phyloP scores from a whole-genome alignment of 805 yeast genomes.

The Ogataea trehalophila region DNA sequence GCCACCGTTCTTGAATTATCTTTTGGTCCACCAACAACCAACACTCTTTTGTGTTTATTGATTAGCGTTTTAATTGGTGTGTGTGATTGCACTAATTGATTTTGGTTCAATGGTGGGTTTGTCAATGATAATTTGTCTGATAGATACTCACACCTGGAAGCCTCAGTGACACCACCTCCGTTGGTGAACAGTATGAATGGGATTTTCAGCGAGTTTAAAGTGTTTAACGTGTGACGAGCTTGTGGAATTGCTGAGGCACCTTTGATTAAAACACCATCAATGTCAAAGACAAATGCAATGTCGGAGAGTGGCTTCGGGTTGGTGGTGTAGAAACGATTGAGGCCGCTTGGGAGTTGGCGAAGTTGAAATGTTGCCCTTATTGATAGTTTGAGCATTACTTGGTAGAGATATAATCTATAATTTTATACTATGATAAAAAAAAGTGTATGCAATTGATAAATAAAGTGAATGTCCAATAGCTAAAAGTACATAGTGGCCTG shows the following conservation, averaged over 20 bases:
- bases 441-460: too few relatives aligned
- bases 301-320: slow-evolving; percentile 6
- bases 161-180: slow-evolving; percentile 81
- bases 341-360: too few relatives aligned
- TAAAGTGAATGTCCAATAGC: too few relatives aligned
- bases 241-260: slow-evolving; percentile 63
- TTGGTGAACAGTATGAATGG: slow-evolving; percentile 86
- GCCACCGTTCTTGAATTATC: slow-evolving; percentile 78
- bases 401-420: background rate
- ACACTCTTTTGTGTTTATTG: slow-evolving; percentile 51
- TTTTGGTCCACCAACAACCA: slow-evolving; percentile 80
- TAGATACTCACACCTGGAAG: slow-evolving; percentile 50
- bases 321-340: background rate
- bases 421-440: too few relatives aligned
- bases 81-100: slow-evolving; percentile 80
- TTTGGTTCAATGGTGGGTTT: slow-evolving; percentile 38
- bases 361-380: too few relatives aligned
- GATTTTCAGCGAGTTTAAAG: slow-evolving; percentile 45
- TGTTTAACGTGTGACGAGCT: slow-evolving; percentile 50
- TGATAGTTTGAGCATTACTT: background rate
- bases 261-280: slow-evolving; percentile 84
- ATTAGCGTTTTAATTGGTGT: slow-evolving; percentile 73
- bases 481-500: too few relatives aligned
- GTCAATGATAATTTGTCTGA: slow-evolving; percentile 38
- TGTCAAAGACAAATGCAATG: slow-evolving; percentile 38